Percentiles rank a stretch among this genome's conserved stretches.
phyloP scores from a whole-genome alignment of 176 grass and related monocot genomes.

The Cenchrus purpureus region DNA sequence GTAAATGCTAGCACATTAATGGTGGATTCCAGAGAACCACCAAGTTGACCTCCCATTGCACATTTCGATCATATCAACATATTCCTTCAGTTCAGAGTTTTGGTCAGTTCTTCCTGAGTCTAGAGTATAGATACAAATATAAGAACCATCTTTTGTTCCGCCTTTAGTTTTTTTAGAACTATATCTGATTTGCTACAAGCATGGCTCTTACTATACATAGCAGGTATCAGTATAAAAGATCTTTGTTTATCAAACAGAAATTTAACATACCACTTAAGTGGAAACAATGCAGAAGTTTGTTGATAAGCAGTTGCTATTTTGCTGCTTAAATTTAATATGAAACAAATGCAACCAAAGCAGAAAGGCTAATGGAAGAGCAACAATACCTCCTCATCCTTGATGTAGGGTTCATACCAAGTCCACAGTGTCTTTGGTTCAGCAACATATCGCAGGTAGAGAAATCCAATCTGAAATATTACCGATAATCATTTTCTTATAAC shows the following conservation, averaged over 20 bases:
- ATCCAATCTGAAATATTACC: slow-evolving; percentile 70
- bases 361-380: neutral
- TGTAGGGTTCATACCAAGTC: slow-evolving; percentile 92
- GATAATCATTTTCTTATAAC: neutral
- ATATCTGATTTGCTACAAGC: slow-evolving; percentile 27
- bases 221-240: slow-evolving; percentile 1
- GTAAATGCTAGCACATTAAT: slow-evolving; percentile 28
- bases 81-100: neutral
- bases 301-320: neutral
- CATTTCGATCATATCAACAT: neutral
- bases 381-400: slow-evolving; percentile 93
- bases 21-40: neutral
- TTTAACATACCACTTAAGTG: slow-evolving; percentile 20
- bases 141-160: neutral
- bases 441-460: slow-evolving; percentile 87
- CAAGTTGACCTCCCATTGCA: neutral
- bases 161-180: slow-evolving; percentile 17
- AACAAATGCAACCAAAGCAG: slow-evolving; percentile 31
- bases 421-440: slow-evolving; percentile 92
- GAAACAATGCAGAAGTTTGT: neutral
- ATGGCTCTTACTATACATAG: neutral
- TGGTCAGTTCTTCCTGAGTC: neutral
- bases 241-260: neutral
- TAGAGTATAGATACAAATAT: neutral
- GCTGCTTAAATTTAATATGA: neutral